Percentiles rank a stretch among this genome's conserved stretches.
Conservation (phyloP, 129 eudicot genomes). For the Glebionis coronaria region DNA sequence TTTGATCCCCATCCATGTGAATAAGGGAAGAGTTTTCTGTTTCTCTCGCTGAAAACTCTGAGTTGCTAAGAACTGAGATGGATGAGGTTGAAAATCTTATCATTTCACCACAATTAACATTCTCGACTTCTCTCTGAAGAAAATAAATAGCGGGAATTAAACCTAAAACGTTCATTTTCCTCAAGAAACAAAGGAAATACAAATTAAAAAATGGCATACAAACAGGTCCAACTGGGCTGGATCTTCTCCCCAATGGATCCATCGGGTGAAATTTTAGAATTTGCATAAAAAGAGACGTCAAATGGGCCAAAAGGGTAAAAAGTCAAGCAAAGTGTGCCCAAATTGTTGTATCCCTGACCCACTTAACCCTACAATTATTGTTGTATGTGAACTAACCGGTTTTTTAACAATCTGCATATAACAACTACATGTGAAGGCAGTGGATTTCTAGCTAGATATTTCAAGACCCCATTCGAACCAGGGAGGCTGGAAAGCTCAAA, state of each 20-base stretch:
- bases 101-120: conserved; percentile 49
- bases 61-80: conserved; percentile 51
- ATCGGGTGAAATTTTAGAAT: too few relatives aligned
- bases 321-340: too few relatives aligned
- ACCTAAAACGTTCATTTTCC: not conserved
- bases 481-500: too few relatives aligned
- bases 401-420: conserved; percentile 80
- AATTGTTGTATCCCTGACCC: not conserved
- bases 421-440: too few relatives aligned
- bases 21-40: conserved; percentile 44
- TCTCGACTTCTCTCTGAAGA: too few relatives aligned
- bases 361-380: not conserved
- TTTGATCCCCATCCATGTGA: conserved; percentile 94
- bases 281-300: too few relatives aligned
- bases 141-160: not conserved
- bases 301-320: too few relatives aligned
- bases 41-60: conserved; percentile 70
- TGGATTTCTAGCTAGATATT: too few relatives aligned
- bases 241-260: too few relatives aligned
- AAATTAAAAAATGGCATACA: not conserved
- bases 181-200: not conserved
- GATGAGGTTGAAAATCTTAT: conserved; percentile 72
- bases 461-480: too few relatives aligned
- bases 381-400: conserved; percentile 44
- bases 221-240: too few relatives aligned